phyloP scores from a whole-genome alignment of 805 yeast genomes.

The Babjeviella inositovora region DNA sequence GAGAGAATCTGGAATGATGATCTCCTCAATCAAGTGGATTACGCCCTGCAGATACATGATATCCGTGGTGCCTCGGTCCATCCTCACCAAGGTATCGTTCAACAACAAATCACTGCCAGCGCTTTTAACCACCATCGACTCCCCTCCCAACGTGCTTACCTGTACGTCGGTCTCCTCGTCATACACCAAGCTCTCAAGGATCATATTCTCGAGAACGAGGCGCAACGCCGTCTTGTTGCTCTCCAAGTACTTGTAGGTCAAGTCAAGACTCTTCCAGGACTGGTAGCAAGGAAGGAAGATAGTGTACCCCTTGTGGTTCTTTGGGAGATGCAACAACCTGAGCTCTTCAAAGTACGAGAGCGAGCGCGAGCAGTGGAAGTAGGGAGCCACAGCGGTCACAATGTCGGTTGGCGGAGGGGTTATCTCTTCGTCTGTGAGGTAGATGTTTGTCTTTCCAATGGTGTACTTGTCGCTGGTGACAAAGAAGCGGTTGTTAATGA shows the following conservation, averaged over 20 bases:
- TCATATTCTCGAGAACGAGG: slow-evolving; percentile 35
- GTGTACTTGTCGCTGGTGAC: slow-evolving; percentile 23
- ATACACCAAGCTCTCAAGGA: slow-evolving; percentile 50
- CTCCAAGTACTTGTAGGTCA: slow-evolving; percentile 43
- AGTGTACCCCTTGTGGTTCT: slow-evolving; percentile 51
- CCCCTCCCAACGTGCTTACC: slow-evolving; percentile 13
- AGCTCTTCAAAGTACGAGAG: slow-evolving; percentile 36
- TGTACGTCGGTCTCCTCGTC: slow-evolving; percentile 13
- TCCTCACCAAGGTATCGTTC: slow-evolving; percentile 13
- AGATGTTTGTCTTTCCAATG: slow-evolving; percentile 55
- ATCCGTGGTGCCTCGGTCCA: slow-evolving; percentile 38
- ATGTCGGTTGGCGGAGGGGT: slow-evolving; percentile 48
- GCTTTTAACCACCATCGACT: slow-evolving; percentile 6
- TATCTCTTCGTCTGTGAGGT: slow-evolving; percentile 42
- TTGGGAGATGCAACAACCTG: slow-evolving; percentile 31
- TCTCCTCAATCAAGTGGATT: slow-evolving; percentile 46
- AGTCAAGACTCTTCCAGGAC: slow-evolving; percentile 52
- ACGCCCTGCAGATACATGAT: slow-evolving; percentile 75
- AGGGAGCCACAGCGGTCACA: slow-evolving; percentile 47
- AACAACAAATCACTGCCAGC: slow-evolving; percentile 7
- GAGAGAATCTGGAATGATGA: slow-evolving; percentile 41
- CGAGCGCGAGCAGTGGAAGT: slow-evolving; percentile 48
- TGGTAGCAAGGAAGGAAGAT: slow-evolving; percentile 62
- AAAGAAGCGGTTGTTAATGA: slow-evolving; percentile 39
- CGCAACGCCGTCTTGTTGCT: slow-evolving; percentile 31